phyloP scores from a whole-genome alignment of 1,284 basidiomycete genomes.

The Ustilago hordei region DNA sequence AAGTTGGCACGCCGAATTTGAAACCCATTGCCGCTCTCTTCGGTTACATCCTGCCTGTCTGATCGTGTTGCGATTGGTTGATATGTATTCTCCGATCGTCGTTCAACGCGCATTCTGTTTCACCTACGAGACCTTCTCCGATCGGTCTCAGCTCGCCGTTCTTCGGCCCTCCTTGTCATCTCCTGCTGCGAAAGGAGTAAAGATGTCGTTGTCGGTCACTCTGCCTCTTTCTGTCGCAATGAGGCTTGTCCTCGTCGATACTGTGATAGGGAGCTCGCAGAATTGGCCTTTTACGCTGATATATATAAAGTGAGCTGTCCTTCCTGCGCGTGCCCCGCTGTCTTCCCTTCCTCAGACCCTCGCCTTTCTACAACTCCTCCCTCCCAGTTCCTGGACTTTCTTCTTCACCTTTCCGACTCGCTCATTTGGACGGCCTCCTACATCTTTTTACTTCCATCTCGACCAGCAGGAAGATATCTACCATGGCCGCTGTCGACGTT shows the following conservation, averaged over 20 bases:
- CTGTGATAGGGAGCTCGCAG: background rate
- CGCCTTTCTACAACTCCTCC: background rate
- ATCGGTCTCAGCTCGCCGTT: slow-evolving; percentile 2
- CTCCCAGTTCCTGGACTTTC: background rate
- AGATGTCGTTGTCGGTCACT: background rate
- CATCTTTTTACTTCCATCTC: background rate
- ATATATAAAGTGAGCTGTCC: slow-evolving; percentile 1
- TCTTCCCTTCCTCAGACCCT: background rate
- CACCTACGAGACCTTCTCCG: slow-evolving; percentile 14
- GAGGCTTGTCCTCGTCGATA: background rate
- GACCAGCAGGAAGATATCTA: background rate
- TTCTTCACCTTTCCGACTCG: background rate
- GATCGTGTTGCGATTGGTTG: background rate
- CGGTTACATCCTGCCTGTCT: background rate
- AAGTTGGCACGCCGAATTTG: slow-evolving; percentile 9
- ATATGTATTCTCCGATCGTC: slow-evolving; percentile 31
- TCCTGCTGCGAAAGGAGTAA: background rate
- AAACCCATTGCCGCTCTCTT: background rate
- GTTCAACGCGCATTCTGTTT: slow-evolving; percentile 13
- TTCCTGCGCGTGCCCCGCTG: background rate
- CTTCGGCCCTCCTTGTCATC: background rate
- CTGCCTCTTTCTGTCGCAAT: too few species aligned
- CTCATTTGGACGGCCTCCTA: background rate
- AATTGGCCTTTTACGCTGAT: background rate
- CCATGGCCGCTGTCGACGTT: slow-evolving; percentile 29